Evolutionary conservation across 164 flowering plant genomes (phyloP), one percentile per base, ranked within the genome.

Genomic region (Cinnamomum micranthum): DNA sequence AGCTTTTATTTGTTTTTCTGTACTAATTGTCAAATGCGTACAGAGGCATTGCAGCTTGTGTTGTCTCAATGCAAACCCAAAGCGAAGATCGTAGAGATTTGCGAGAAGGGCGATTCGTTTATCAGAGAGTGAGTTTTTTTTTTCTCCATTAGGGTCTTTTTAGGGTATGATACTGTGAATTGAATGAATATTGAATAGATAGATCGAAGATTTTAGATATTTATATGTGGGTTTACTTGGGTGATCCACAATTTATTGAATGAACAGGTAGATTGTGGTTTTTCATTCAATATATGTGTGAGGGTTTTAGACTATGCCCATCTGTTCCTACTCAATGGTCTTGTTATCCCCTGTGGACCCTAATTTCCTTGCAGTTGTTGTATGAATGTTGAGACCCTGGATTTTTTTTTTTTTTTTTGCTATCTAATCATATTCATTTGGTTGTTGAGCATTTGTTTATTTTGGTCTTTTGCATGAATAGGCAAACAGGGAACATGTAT

Each of bases 31-130:
- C 20, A 64, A 66, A 23, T 14, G n/a, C 64, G 4, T 82, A 85
- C 89, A 93, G 98, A 89, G 92, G 98, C 98, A 5, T 77, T 95
- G 88, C 97, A 92, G 76, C 73, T 93, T 47, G 96, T 91, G 6
- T 0, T 95, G 33, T 86, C 94, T 0, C 88, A 85, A 76, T 95
- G 98, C 84, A 93, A 91, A 68, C 97, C 98, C 0, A 88, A 88
- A 62, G 91, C 84, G 1, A 95, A 89, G 86, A 82, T 95, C 75
- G 98, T 93, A 13, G 99, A 93, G 69, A 1, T 93, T 6, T 95
- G 99, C 68, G 99, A 90, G 82, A 90, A 86, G 73, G 98, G 95
- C 17, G 99, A 95, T 84, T 63, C 93, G 0, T 93, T 75, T 71
- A 93, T 93, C 76, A 76, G 87, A 84, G 96, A 92, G 99, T 95